Conservation (phyloP, 1,284 basidiomycete genomes). For the Pulveroboletus sp. region DNA sequence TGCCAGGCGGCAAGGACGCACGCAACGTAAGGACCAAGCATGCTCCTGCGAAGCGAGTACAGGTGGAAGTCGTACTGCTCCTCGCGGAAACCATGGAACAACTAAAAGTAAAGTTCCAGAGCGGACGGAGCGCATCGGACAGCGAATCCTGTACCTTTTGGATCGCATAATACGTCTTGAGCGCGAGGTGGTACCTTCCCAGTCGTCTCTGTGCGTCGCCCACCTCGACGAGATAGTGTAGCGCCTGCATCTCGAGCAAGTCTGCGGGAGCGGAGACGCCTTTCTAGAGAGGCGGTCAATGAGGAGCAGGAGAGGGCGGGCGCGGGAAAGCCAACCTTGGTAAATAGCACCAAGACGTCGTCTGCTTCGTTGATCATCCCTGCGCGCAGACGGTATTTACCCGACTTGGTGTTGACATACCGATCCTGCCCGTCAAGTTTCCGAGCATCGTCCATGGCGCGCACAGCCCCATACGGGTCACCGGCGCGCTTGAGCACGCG, state of each 20-base stretch:
- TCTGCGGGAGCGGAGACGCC: conserved; percentile 83
- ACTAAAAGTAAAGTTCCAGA: conserved; percentile 41
- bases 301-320: background rate
- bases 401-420: conserved; percentile 93
- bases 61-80: conserved; percentile 99
- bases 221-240: conserved; percentile 87
- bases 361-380: conserved; percentile 78
- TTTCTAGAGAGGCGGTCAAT: conserved; percentile 54
- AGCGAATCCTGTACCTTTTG: conserved; percentile 55
- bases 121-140: conserved; percentile 8
- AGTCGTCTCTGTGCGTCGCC: conserved; percentile 69
- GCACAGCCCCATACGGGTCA: conserved; percentile 75
- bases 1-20: conserved; percentile 36
- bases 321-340: conserved; percentile 59
- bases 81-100: conserved; percentile 89
- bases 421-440: conserved; percentile 92
- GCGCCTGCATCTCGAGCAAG: conserved; percentile 94
- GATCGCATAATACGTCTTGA: conserved; percentile 85
- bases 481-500: conserved; percentile 88
- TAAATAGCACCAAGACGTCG: conserved; percentile 79
- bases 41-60: conserved; percentile 91
- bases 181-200: conserved; percentile 75
- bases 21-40: conserved; percentile 84
- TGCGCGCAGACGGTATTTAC: conserved; percentile 87
- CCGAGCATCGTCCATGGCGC: conserved; percentile 81